A percentile compares a stretch with the other conserved stretches of the same genome.
Conservation (phyloP, 2,329 filamentous ascomycete genomes). For the Fusarium mundagurra region DNA sequence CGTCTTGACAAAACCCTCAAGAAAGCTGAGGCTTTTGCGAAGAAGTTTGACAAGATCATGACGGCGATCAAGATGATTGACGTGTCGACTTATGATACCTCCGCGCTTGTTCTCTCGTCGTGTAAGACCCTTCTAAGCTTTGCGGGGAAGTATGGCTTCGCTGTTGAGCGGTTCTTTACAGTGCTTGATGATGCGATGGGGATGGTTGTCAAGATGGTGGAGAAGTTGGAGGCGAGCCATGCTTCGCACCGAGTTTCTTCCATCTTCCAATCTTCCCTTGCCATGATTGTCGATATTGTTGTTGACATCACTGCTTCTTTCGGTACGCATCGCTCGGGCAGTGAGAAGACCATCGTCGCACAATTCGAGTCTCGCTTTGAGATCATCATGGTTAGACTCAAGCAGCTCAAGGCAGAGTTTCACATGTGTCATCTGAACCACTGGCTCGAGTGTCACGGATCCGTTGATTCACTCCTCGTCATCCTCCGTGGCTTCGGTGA, state of each 20-base stretch:
- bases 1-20: background rate
- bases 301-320: background rate
- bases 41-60: slow-evolving; percentile 2
- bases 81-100: background rate
- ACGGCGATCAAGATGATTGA: background rate
- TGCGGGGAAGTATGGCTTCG: background rate
- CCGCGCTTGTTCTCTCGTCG: background rate
- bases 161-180: background rate
- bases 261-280: background rate
- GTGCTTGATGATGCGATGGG: background rate
- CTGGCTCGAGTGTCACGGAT: background rate
- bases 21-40: background rate
- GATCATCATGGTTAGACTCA: background rate
- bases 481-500: background rate
- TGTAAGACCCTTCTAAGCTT: background rate
- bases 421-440: background rate
- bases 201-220: background rate
- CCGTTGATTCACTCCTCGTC: background rate
- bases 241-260: background rate
- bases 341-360: background rate
- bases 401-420: background rate
- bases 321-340: background rate
- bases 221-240: background rate
- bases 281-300: background rate
- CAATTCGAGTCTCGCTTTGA: background rate